phyloP scores from a whole-genome alignment of 2,329 filamentous ascomycete genomes.

The Pyrenochaeta sp. region DNA sequence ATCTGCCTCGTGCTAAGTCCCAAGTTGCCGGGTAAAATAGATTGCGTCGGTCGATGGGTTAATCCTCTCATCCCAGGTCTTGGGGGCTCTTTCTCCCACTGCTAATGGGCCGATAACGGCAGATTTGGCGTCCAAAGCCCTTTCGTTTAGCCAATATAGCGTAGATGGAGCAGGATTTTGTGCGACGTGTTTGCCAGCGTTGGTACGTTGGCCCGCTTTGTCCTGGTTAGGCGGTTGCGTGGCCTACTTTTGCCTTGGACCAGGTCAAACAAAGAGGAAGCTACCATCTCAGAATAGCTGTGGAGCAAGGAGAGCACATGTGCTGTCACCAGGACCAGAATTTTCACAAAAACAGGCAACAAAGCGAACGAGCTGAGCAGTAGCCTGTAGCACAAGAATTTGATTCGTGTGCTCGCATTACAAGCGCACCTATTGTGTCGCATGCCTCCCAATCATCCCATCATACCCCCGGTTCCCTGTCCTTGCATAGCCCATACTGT shows the following conservation, averaged over 20 bases:
- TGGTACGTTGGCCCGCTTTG: background rate
- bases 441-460: slow-evolving; percentile 1
- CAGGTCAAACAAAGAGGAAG: background rate
- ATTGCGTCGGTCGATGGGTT: slow-evolving; percentile 8
- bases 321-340: too few relatives aligned
- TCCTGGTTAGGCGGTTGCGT: slow-evolving; percentile 1
- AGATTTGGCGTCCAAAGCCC: slow-evolving; percentile 1
- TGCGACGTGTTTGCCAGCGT: background rate
- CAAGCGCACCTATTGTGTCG: slow-evolving; percentile 13
- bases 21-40: slow-evolving; percentile 13
- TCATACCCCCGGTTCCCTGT: background rate
- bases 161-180: background rate
- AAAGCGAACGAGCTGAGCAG: background rate
- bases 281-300: too few relatives aligned
- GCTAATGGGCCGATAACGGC: slow-evolving; percentile 6
- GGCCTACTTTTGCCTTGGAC: slow-evolving; percentile 1
- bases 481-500: slow-evolving; percentile 1
- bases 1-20: slow-evolving; percentile 16
- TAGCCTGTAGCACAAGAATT: slow-evolving; percentile 2
- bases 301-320: slow-evolving; percentile 1
- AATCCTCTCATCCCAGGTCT: slow-evolving; percentile 10
- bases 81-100: slow-evolving; percentile 8
- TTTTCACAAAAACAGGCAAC: background rate
- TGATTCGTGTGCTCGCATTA: slow-evolving; percentile 3
- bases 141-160: slow-evolving; percentile 1